A percentile compares a stretch with the other conserved stretches of the same genome.
Conservation (phyloP, 2,329 filamentous ascomycete species). For the Colletotrichum sp. region DNA sequence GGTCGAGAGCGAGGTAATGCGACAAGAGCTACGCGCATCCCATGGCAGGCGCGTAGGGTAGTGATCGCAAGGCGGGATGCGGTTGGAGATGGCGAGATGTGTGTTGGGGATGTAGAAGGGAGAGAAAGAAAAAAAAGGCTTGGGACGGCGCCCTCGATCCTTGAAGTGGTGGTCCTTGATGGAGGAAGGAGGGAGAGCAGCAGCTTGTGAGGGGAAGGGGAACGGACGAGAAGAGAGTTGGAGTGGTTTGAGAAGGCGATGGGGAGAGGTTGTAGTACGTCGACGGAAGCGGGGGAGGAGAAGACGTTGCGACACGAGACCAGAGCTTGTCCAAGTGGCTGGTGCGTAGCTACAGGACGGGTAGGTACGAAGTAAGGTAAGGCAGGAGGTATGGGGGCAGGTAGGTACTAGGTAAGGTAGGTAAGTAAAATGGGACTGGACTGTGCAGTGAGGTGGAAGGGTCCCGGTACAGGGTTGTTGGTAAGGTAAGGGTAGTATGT, state of each 20-base stretch:
- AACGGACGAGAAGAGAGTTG: slow-evolving; percentile 18
- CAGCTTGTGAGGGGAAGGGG: slow-evolving; percentile 19
- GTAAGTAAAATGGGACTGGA: not conserved
- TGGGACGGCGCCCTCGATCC: slow-evolving; percentile 2
- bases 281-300: slow-evolving; percentile 21
- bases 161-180: not conserved
- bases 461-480: not conserved
- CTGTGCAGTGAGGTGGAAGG: not conserved
- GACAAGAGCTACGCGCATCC: slow-evolving; percentile 35
- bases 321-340: slow-evolving; percentile 24
- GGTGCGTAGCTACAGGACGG: slow-evolving; percentile 15
- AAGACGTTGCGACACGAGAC: slow-evolving; percentile 24
- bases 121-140: not conserved
- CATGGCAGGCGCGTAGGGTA: slow-evolving; percentile 31
- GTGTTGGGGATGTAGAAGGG: not conserved
- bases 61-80: slow-evolving; percentile 14
- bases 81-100: not conserved
- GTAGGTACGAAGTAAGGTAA: slow-evolving; percentile 11
- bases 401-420: not conserved
- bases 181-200: not conserved
- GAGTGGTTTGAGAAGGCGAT: slow-evolving; percentile 21
- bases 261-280: slow-evolving; percentile 20
- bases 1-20: slow-evolving; percentile 23
- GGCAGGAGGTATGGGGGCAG: not conserved
- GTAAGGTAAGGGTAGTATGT: not conserved